A percentile compares a stretch with the other conserved stretches of the same genome.
Evolutionary conservation across 176 grass and related monocot species (phyloP).

Genomic region (Metroxylon sagu): DNA sequence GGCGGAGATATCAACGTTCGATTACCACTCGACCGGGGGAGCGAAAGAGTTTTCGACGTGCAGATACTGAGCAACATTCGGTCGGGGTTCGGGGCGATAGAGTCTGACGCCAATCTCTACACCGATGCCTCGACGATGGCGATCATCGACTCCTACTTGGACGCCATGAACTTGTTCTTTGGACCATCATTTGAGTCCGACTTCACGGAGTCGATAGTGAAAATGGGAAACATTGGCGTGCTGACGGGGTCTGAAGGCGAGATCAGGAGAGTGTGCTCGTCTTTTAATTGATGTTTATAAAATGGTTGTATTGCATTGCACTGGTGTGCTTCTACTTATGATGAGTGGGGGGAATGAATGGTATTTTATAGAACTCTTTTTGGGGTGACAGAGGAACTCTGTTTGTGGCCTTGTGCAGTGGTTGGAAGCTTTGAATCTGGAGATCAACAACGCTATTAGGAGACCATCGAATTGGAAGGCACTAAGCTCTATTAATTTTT

Average conservation of each 20-base stretch:
- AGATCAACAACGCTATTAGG: no score
- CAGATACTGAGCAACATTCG: constrained; percentile 79
- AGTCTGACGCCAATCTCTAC: constrained; percentile 72
- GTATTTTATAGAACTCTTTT: no score
- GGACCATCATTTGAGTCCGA: constrained; percentile 60
- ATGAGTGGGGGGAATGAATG: no score
- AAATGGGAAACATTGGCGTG: constrained; percentile 67
- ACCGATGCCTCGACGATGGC: constrained; percentile 42
- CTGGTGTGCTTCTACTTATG: not conserved
- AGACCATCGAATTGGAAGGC: no score
- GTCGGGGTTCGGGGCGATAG: constrained; percentile 57
- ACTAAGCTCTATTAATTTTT: no score
- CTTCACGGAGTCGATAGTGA: constrained; percentile 65
- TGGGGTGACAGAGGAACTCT: no score
- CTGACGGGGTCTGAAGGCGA: constrained; percentile 38
- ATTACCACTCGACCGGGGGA: constrained; percentile 57
- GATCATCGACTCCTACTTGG: constrained; percentile 76
- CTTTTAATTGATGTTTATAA: constrained; percentile 47
- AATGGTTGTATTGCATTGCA: not conserved
- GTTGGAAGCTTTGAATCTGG: no score
- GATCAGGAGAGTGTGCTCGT: constrained; percentile 60
- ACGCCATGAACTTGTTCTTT: constrained; percentile 28
- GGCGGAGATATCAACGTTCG: constrained; percentile 62
- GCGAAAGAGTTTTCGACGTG: constrained; percentile 46
- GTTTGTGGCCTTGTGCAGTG: no score